These are phyloP conservation scores for Huntiella savannae DNA, from an alignment of 2,329 filamentous ascomycete species.

Conservation along the genomic window DNA sequence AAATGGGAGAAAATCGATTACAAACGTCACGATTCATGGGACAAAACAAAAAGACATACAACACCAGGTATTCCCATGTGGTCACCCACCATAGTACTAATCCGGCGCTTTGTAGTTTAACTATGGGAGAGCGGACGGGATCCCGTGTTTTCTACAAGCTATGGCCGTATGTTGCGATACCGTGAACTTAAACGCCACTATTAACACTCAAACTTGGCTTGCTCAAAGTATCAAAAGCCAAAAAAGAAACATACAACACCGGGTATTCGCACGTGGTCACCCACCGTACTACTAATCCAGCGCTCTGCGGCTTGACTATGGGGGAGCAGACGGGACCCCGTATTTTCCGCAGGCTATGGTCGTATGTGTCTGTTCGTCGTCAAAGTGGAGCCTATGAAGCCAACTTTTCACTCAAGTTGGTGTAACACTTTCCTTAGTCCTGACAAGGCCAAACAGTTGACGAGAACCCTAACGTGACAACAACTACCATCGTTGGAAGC, in stretches of 20 bases:
- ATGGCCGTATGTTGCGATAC: constrained; percentile 2
- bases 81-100: constrained; percentile 5
- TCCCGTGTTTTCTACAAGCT: constrained; percentile 8
- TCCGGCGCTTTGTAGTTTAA: constrained; percentile 4
- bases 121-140: constrained; percentile 5
- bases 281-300: not conserved
- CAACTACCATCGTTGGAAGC: no score
- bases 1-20: no score
- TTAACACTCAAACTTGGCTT: not conserved
- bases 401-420: no score
- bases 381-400: no score
- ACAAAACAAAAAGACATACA: constrained; percentile 4
- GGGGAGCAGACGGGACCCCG: no score
- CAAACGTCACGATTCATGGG: no score
- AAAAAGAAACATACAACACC: not conserved
- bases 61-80: constrained; percentile 6
- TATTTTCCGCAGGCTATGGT: no score
- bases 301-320: no score
- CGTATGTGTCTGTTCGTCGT: no score
- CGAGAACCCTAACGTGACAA: no score
- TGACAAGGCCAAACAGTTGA: no score
- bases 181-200: not conserved
- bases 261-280: not conserved
- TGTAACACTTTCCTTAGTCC: no score
- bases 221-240: not conserved